phyloP scores from a whole-genome alignment of 805 yeast species.

The Pichia exigua region DNA sequence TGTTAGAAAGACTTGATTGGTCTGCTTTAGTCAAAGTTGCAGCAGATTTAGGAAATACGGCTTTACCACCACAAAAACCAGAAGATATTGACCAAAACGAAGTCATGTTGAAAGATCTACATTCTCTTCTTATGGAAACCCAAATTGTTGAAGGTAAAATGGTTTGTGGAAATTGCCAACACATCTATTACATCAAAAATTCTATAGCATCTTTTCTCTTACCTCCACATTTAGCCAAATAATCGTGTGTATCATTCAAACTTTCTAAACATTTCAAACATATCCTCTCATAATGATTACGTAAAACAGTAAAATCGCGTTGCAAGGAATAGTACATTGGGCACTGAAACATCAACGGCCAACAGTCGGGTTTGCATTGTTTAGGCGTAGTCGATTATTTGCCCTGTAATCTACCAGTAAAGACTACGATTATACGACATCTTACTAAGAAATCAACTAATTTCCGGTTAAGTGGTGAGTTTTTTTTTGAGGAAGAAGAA shows the following conservation, averaged over 20 bases:
- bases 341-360: too few species aligned
- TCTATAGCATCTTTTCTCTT: slow-evolving; percentile 88
- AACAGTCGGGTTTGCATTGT: too few species aligned
- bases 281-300: background rate
- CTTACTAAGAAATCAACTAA: too few species aligned
- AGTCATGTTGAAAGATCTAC: slow-evolving; percentile 65
- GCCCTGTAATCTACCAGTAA: too few species aligned
- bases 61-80: slow-evolving; percentile 58
- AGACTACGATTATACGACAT: too few species aligned
- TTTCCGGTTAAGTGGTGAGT: too few species aligned
- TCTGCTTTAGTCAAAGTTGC: slow-evolving; percentile 73
- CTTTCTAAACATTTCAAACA: too few species aligned
- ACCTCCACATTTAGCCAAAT: slow-evolving; percentile 81
- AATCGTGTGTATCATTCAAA: background rate
- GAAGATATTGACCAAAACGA: slow-evolving; percentile 37
- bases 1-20: slow-evolving; percentile 86
- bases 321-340: background rate
- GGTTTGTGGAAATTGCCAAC: slow-evolving; percentile 81
- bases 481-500: too few species aligned
- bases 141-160: slow-evolving; percentile 82
- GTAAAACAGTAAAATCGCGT: background rate
- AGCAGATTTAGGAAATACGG: slow-evolving; percentile 57
- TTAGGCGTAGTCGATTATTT: too few species aligned
- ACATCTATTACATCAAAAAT: slow-evolving; percentile 82
- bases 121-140: slow-evolving; percentile 72